phyloP scores from a whole-genome alignment of 495 filamentous ascomycete genomes.

The Penicillium parvum region DNA sequence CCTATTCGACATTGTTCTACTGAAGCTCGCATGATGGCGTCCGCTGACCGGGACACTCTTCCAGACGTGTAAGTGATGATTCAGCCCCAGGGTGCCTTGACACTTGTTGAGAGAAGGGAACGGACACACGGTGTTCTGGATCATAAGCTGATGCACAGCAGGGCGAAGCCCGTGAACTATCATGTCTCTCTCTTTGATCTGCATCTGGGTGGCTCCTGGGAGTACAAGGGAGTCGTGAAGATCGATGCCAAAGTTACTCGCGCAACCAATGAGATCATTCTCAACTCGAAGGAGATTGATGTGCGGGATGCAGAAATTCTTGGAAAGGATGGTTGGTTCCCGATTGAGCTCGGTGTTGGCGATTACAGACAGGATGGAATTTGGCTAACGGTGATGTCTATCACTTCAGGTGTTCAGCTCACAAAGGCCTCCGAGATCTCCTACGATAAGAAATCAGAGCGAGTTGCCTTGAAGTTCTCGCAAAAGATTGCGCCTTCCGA shows the following conservation, averaged over 20 bases:
- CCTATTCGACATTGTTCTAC: slow-evolving; percentile 33
- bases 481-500: slow-evolving; percentile 58
- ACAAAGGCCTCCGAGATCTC: slow-evolving; percentile 61
- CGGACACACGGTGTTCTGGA: not conserved
- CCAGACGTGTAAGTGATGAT: slow-evolving; percentile 45
- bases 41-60: slow-evolving; percentile 48
- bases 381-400: slow-evolving; percentile 8
- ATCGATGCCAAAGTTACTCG: slow-evolving; percentile 58
- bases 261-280: slow-evolving; percentile 62
- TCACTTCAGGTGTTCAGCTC: slow-evolving; percentile 25
- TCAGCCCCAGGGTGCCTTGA: too few species aligned
- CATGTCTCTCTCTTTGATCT: slow-evolving; percentile 74
- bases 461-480: slow-evolving; percentile 67
- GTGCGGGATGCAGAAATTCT: slow-evolving; percentile 35
- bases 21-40: slow-evolving; percentile 43
- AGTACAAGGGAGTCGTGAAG: slow-evolving; percentile 75
- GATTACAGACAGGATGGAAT: not conserved
- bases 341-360: not conserved
- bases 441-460: slow-evolving; percentile 77
- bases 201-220: slow-evolving; percentile 66
- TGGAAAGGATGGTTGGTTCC: slow-evolving; percentile 28
- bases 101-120: not conserved
- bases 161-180: slow-evolving; percentile 83
- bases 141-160: slow-evolving; percentile 17
- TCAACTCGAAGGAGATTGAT: slow-evolving; percentile 58